Percentiles rank a stretch among this genome's conserved stretches.
phyloP scores from a whole-genome alignment of 2,329 filamentous ascomycete genomes.

The Dactylonectria estremocensis region DNA sequence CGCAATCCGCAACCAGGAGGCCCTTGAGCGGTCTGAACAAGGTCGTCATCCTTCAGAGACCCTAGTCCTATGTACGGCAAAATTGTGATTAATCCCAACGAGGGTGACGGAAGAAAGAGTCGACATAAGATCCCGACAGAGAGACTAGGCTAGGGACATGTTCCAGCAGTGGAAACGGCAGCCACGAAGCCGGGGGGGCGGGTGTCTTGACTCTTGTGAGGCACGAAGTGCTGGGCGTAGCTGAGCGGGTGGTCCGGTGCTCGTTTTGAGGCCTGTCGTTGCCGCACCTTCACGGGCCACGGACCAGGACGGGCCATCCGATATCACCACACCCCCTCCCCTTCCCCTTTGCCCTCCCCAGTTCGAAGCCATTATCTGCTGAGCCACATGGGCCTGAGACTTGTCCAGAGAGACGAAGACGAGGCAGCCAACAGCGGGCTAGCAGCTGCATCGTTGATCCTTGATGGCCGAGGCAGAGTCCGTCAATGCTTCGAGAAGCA shows the following conservation, averaged over 20 bases:
- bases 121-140: constrained; percentile 49
- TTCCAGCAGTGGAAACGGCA: constrained; percentile 40
- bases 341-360: constrained; percentile 19
- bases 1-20: constrained; percentile 41
- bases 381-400: constrained; percentile 33
- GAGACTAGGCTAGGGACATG: constrained; percentile 37
- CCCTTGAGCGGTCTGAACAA: constrained; percentile 44
- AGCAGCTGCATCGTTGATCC: constrained; percentile 29
- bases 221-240: constrained; percentile 38
- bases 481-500: constrained; percentile 2
- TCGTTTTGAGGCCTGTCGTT: constrained; percentile 45
- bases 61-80: constrained; percentile 52
- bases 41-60: constrained; percentile 37
- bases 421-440: constrained; percentile 17
- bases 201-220: background rate
- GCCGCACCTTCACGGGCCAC: constrained; percentile 42
- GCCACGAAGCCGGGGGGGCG: constrained; percentile 39
- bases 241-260: constrained; percentile 44
- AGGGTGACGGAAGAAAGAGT: constrained; percentile 62
- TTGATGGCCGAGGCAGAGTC: constrained; percentile 1
- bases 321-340: constrained; percentile 32
- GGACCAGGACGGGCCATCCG: constrained; percentile 36
- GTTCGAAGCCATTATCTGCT: constrained; percentile 20
- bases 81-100: constrained; percentile 65
- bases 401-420: constrained; percentile 11